Evolutionary conservation across 2,329 filamentous ascomycete species (phyloP), one percentile per base, ranked within the genome.

Genomic region (Akanthomyces muscarius): DNA sequence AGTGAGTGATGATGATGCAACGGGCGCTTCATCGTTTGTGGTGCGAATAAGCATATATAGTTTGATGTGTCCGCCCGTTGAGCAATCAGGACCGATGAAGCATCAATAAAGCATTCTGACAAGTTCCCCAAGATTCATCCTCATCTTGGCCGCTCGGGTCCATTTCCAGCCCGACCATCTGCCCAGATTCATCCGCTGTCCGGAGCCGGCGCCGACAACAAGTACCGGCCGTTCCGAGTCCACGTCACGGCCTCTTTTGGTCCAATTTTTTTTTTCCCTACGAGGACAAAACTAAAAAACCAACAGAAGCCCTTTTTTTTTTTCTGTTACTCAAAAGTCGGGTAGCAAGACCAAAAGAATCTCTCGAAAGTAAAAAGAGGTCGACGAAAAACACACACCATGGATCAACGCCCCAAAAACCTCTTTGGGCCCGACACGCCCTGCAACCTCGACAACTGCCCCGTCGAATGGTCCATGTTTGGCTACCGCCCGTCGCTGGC

Each of bases 401-500:
- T 28, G 3, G 10, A 3, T 1, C 1, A 7, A 11, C 57, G 33
- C 18, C 25, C 48, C 1, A 2, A 45, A 38, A 28, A 47, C 41
- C 13, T 50, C 14, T 83, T 83, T 60, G 81, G 82, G 23, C 70
- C 77, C 33, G 65, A 77, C 16, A 70, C 75, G 59, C 81, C 76
- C 65, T 84, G 82, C 71, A 80, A 75, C 18, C 74, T 84, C 36
- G 77, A 78, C 13, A 68, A 74, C 47, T 85, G 82, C 68, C 76
- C 77, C 4, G 66, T 81, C 45, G 75, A 80, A 61, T 75, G 70
- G 70, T 81, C 76, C 69, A 75, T 84, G 66, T 83, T 86, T 71
- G 69, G 75, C 59, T 89, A 87, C 72, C 76, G 78, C 38, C 80
- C 87, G 33, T 77, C 77, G 33, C 71, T 87, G 2, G 72, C 74